Evolutionary conservation across 805 yeast species (phyloP).

Genomic region (Saccharomycopsis amapae): DNA sequence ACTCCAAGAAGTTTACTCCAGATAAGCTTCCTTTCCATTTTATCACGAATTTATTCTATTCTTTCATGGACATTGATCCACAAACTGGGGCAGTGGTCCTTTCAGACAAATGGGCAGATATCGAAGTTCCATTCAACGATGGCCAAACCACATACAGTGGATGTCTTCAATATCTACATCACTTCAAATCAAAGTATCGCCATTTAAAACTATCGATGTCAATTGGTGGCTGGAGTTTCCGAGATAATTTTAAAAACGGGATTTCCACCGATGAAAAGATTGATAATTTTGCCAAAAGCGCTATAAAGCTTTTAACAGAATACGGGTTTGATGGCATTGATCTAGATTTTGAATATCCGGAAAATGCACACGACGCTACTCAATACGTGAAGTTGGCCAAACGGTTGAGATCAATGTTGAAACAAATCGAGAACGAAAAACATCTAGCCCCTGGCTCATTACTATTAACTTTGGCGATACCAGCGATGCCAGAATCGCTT

Average conservation of each 20-base stretch:
- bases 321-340: conserved; percentile 86
- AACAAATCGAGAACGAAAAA: conserved; percentile 30
- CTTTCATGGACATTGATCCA: conserved; percentile 59
- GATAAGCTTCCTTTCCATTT: conserved; percentile 49
- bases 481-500: conserved; percentile 50
- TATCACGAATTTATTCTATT: conserved; percentile 67
- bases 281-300: conserved; percentile 41
- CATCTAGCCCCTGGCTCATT: conserved; percentile 28
- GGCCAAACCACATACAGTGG: conserved; percentile 33
- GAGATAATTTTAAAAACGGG: conserved; percentile 42
- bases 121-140: conserved; percentile 28
- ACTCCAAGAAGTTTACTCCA: conserved; percentile 52
- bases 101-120: conserved; percentile 64
- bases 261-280: conserved; percentile 33
- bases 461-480: conserved; percentile 66
- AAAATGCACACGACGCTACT: conserved; percentile 36
- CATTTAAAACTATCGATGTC: conserved; percentile 58
- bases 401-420: conserved; percentile 34
- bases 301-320: conserved; percentile 39
- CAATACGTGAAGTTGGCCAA: conserved; percentile 38
- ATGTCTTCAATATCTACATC: conserved; percentile 40
- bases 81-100: conserved; percentile 45
- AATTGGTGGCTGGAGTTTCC: conserved; percentile 74
- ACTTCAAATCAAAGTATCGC: conserved; percentile 36
- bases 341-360: conserved; percentile 92